Base-by-base conservation (phyloP, 768 basidiomycete species). In the Lyophyllum atratum region DNA sequence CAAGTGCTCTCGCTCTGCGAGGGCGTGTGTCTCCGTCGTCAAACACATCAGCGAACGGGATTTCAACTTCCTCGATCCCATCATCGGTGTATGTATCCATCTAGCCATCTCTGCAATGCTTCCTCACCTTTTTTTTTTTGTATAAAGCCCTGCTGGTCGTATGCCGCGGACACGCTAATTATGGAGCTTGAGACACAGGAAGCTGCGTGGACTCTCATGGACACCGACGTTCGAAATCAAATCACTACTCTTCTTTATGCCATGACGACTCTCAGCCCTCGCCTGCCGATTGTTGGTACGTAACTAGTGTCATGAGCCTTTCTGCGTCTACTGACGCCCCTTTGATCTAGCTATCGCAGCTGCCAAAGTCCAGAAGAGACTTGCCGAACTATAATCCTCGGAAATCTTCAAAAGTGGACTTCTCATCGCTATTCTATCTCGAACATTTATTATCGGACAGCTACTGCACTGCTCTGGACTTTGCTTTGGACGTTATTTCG, bases 11-110 rank as follows among this genome's bases (percentile, higher is more conserved):
- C 79, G 75, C 37, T 85, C 89, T 25, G 86, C 89, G 19, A 80
- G 84, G 51, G 74, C 82, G 33, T 82, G 83, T 59, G 79, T 84
- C 50, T 73, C 80, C 39, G 71, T 91, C 64, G 79, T 86, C 66
- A 85, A 85, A 63, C 81, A 84, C 58, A 76, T 90, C 54, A 69
- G 77, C 24, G 86, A 90, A 24, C 70, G 79, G 62, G 89, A 91
- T 63, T 87, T 83, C 59, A 79, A 81, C 37, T 87, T 84, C 70
- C 77, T 91, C n/a, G 90, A 92, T 72, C 90, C 90, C 24, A 83
- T 91, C 60, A 78, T 91, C 59, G 88, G 86, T 50, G 89, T 91
- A 75, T 61, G 87, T 72, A 21, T 25, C 4, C 37, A 26, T 28
- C 48, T 37, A 44, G 39, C 10, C 12, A 51, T 59, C 42, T 43